Evolutionary conservation across 768 basidiomycete genomes (phyloP).

Genomic region (Rhizopogon rudus): DNA sequence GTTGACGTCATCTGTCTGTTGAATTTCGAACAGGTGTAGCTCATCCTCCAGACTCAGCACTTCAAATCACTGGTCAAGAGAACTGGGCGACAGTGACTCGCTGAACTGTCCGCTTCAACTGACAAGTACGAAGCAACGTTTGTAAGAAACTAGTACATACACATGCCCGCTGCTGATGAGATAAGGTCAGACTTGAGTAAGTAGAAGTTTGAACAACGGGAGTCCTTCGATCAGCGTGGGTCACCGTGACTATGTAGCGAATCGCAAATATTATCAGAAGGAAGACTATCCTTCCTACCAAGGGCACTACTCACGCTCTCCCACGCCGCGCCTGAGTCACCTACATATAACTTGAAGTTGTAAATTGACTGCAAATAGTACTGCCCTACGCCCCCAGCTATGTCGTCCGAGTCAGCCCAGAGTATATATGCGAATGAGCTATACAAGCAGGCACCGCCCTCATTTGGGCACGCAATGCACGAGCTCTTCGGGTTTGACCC

Average conservation of each 20-base stretch:
- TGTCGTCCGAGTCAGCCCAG: background rate
- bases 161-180: background rate
- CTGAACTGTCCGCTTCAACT: background rate
- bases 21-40: slow-evolving; percentile 50
- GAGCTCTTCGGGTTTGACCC: slow-evolving; percentile 14
- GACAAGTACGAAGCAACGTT: background rate
- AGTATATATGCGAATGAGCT: slow-evolving; percentile 8
- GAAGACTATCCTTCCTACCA: too few relatives aligned
- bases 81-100: background rate
- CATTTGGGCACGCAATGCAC: slow-evolving; percentile 53
- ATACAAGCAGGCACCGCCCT: slow-evolving; percentile 27
- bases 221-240: too few relatives aligned
- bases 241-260: too few relatives aligned
- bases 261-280: too few relatives aligned
- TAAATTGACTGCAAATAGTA: background rate
- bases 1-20: background rate
- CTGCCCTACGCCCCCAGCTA: background rate
- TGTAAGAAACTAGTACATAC: background rate
- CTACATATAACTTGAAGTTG: too few relatives aligned
- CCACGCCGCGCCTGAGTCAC: too few relatives aligned
- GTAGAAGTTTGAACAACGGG: background rate
- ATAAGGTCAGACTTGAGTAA: background rate
- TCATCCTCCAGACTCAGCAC: slow-evolving; percentile 53
- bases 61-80: slow-evolving; percentile 49
- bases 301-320: too few relatives aligned